Evolutionary conservation across 2,329 filamentous ascomycete species (phyloP).

Genomic region (Geosmithia putterillii): DNA sequence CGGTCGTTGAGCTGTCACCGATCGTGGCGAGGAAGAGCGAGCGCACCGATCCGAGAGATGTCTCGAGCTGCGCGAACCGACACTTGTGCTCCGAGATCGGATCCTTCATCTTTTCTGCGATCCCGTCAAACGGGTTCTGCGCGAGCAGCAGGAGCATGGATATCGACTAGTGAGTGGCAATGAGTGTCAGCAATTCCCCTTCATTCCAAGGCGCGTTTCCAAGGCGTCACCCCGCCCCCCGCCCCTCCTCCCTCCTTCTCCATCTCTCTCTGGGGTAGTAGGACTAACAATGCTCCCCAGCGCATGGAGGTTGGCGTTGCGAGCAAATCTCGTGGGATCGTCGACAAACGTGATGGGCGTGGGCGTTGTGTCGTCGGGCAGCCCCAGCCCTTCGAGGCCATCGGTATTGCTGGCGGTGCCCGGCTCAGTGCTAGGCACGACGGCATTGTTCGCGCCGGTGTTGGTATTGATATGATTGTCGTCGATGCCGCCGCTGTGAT

Average conservation of each 20-base stretch:
- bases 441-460: conserved; percentile 2
- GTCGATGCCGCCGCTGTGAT: neutral
- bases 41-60: conserved; percentile 18
- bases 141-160: conserved; percentile 24
- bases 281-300: conserved; percentile 27
- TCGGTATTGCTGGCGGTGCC: conserved; percentile 13
- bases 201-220: neutral
- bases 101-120: conserved; percentile 18
- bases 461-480: neutral
- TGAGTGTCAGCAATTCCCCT: conserved; percentile 3
- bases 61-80: conserved; percentile 17
- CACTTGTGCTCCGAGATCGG: conserved; percentile 18
- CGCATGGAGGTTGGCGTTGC: conserved; percentile 22
- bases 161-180: conserved; percentile 21
- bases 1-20: too few relatives aligned
- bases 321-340: conserved; percentile 24
- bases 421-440: conserved; percentile 12
- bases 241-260: neutral
- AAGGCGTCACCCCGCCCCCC: too few relatives aligned
- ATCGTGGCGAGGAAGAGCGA: conserved; percentile 16
- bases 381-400: neutral
- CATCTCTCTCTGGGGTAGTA: conserved; percentile 8
- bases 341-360: conserved; percentile 18
- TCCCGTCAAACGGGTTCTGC: conserved; percentile 22
- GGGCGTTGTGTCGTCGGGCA: conserved; percentile 8